Conservation (phyloP, 352 stramenopile genomes). For the Phytophthora idaei region DNA sequence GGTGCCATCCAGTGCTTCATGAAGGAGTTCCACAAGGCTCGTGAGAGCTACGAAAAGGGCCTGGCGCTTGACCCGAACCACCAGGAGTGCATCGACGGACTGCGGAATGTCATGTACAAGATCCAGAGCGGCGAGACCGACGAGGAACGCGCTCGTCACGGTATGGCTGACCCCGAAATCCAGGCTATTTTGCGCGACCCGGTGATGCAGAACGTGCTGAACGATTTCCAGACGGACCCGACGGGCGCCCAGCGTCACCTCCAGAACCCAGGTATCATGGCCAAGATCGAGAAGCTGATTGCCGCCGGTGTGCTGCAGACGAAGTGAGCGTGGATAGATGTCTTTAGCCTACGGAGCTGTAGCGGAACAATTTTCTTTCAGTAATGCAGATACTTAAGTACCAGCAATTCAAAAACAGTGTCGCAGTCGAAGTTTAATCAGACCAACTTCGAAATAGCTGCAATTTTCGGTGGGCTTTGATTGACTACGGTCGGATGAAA, state of each 20-base stretch:
- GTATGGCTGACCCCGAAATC: constrained; percentile 99
- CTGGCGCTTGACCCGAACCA: constrained; percentile 95
- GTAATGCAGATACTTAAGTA: too few relatives aligned
- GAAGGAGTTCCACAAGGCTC: constrained; percentile 99
- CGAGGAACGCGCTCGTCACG: constrained; percentile 96
- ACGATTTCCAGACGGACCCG: constrained; percentile 98
- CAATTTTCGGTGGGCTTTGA: too few relatives aligned
- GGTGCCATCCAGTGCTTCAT: constrained; percentile 99
- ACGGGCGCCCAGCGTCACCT: constrained; percentile 92
- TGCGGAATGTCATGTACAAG: constrained; percentile 93
- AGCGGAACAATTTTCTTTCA: too few relatives aligned
- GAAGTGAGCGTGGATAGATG: constrained; percentile 57
- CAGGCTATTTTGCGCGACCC: constrained; percentile 97
- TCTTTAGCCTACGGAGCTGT: background rate
- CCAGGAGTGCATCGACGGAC: constrained; percentile 95
- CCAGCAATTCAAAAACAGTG: too few relatives aligned
- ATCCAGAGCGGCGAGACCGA: constrained; percentile 97
- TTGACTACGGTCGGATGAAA: too few relatives aligned
- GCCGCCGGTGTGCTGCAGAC: constrained; percentile 97
- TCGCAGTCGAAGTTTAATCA: too few relatives aligned
- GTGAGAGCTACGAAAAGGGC: constrained; percentile 97
- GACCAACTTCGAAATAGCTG: too few relatives aligned
- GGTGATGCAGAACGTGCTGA: constrained; percentile 97
- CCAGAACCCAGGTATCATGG: constrained; percentile 93
- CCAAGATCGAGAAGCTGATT: constrained; percentile 99